A percentile compares a stretch with the other conserved stretches of the same genome.
Conservation (phyloP, 192 early-diverging fungal genomes). For the Globomyces pollinis-pini region DNA sequence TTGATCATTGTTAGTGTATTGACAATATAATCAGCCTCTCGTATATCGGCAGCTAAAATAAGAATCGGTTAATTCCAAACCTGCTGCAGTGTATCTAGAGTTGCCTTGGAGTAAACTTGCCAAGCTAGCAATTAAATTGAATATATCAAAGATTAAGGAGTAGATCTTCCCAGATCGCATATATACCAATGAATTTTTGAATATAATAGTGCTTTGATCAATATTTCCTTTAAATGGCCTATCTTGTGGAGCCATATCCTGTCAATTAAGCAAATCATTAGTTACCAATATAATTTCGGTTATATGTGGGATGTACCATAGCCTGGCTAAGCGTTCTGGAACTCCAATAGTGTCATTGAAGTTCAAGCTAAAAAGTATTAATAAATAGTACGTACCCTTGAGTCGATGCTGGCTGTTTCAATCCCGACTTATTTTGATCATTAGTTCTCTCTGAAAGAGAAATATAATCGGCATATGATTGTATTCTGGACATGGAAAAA, state of each 20-base stretch:
- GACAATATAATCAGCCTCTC: conserved; percentile 45
- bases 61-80: conserved; percentile 15
- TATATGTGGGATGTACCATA: conserved; percentile 49
- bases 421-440: conserved; percentile 1
- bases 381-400: too few species aligned
- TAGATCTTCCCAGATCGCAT: conserved; percentile 28
- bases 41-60: conserved; percentile 29
- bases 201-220: conserved; percentile 28
- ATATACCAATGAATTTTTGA: conserved; percentile 28
- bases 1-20: conserved; percentile 37
- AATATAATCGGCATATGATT: conserved; percentile 33
- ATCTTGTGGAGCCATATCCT: conserved; percentile 15
- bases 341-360: conserved; percentile 2
- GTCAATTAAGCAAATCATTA: too few species aligned
- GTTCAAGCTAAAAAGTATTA: too few species aligned
- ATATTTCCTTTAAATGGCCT: conserved; percentile 15
- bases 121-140: conserved; percentile 24
- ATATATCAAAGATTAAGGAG: conserved; percentile 33
- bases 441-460: too few species aligned
- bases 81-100: conserved; percentile 28
- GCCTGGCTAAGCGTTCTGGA: conserved; percentile 16
- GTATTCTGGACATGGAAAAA: conserved; percentile 31
- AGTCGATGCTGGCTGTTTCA: conserved; percentile 6
- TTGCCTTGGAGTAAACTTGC: conserved; percentile 43
- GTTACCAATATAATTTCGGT: conserved; percentile 41